These are phyloP conservation scores for Eutrema yunnanense DNA, from an alignment of 345 rosid species.

Conservation along the genomic window DNA sequence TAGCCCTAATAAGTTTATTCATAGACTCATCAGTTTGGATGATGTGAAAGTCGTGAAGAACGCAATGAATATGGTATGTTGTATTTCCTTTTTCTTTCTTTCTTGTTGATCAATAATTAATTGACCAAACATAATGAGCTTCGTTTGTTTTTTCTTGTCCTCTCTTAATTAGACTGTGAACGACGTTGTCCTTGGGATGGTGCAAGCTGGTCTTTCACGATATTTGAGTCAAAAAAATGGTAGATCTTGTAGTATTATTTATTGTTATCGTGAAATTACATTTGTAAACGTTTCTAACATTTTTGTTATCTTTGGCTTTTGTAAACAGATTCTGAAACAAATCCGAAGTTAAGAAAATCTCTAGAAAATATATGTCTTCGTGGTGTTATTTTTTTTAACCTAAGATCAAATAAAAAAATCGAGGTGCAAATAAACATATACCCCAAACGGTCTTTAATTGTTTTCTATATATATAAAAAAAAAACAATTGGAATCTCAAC, in stretches of 20 bases:
- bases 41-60: constrained; percentile 22
- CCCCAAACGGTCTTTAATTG: constrained; percentile 24
- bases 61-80: constrained; percentile 18
- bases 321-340: constrained; percentile 12
- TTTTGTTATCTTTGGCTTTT: not conserved
- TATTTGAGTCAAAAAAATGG: constrained; percentile 47
- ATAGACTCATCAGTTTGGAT: constrained; percentile 27
- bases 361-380: constrained; percentile 30
- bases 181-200: constrained; percentile 51
- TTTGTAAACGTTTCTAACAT: not conserved
- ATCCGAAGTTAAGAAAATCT: not conserved
- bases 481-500: not conserved
- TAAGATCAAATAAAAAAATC: constrained; percentile 43
- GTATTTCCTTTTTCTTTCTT: not conserved
- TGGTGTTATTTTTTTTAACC: constrained; percentile 39
- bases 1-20: constrained; percentile 31
- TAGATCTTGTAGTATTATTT: constrained; percentile 6
- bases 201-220: constrained; percentile 57
- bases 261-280: not conserved
- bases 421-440: constrained; percentile 45
- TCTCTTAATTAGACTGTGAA: constrained; percentile 27
- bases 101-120: not conserved
- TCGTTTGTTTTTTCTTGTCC: not conserved
- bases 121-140: not conserved
- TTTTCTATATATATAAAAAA: not conserved